Conservation (phyloP, 768 basidiomycete species). For the Termitomyces titanicus region DNA sequence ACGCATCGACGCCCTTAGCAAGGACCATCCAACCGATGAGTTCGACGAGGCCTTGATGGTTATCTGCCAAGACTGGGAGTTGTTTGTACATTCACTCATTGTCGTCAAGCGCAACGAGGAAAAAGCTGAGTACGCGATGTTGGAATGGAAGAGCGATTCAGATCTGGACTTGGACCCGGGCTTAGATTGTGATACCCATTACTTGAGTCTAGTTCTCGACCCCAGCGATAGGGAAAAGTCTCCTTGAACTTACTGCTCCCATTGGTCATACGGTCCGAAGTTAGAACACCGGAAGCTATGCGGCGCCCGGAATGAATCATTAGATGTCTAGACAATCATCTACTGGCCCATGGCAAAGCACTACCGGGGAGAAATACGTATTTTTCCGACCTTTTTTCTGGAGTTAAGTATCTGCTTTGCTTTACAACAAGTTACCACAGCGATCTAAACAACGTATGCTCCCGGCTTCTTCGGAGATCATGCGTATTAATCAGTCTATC, state of each 20-base stretch:
- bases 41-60: neutral
- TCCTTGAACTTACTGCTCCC: neutral
- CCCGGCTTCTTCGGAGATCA: neutral
- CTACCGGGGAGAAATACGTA: neutral
- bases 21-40: neutral
- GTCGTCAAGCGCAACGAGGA: constrained; percentile 4
- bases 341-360: neutral
- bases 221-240: neutral
- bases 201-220: constrained; percentile 1
- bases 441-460: neutral
- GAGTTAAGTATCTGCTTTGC: neutral
- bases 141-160: neutral
- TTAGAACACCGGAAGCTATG: neutral
- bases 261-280: neutral
- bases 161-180: neutral
- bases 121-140: neutral
- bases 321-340: neutral
- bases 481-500: neutral
- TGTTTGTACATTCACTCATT: neutral
- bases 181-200: neutral
- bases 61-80: constrained; percentile 1
- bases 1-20: constrained; percentile 1
- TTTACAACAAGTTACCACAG: neutral
- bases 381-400: neutral
- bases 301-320: too few relatives aligned